phyloP scores from a whole-genome alignment of 306 rosid species.

The Dalbergia oliveri region DNA sequence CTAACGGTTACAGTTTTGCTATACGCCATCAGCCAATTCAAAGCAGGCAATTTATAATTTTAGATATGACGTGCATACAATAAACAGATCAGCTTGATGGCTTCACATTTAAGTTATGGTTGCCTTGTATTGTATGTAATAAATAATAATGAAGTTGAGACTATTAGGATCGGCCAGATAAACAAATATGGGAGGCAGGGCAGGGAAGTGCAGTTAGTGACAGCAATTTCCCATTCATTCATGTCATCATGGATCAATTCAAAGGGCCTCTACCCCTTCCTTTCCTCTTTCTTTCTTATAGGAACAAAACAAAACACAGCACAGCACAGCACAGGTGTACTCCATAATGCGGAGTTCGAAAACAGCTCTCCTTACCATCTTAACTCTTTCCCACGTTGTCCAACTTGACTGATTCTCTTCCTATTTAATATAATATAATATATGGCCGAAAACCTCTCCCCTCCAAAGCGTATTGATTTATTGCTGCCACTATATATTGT shows the following conservation, averaged over 20 bases:
- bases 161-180: not conserved
- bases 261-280: too few species aligned
- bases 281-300: not conserved
- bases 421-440: too few species aligned
- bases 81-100: not conserved
- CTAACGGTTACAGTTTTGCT: not conserved
- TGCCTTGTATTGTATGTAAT: not conserved
- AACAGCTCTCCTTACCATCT: not conserved
- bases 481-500: too few species aligned
- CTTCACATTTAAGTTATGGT: not conserved
- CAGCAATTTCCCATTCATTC: not conserved
- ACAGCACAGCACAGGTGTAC: conserved; percentile 31
- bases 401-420: not conserved
- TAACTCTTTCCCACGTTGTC: not conserved
- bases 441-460: not conserved
- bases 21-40: not conserved
- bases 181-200: not conserved
- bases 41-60: not conserved
- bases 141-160: not conserved
- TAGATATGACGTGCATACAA: not conserved
- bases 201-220: too few species aligned
- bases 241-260: not conserved
- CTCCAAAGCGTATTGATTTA: not conserved
- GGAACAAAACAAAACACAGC: conserved; percentile 39
- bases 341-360: not conserved